Base-by-base conservation (phyloP, 2,329 filamentous ascomycete species). In the Plectosphaerella cucumerina region DNA sequence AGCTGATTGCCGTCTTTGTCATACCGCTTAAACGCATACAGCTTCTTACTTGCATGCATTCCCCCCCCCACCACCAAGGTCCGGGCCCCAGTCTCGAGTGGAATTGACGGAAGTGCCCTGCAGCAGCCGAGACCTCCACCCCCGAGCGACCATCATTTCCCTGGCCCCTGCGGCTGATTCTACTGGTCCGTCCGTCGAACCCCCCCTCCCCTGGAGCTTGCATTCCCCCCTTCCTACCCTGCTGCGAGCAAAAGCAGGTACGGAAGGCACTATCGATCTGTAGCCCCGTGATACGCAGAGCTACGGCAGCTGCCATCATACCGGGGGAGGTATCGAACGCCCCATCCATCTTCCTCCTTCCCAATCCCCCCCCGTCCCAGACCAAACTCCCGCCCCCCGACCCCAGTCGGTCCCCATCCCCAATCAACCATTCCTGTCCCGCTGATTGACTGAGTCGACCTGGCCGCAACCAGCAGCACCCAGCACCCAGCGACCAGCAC, bases 201-300 rank as follows among this genome's bases (percentile, higher is more conserved):
- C 39, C 39, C 50, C 55, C 54, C 54, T 44, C 35, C 54, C 55
- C 53, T 55, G 51, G 55, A 56, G 55, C 55, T 56, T 55, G 55
- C 55, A 56, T 56, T 56, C 52, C 54, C 53, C 51, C 47, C 47
- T 42, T 55, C 54, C 55, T 51, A 55, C 47, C 49, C 26, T 31
- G 26, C 6, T 31, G 26, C 26, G 26, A 31, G 26, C 26, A 31
- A 31, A 31, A 31, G 26, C 26, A 31, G 26, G 26, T 31, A 31
- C 26, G 26, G 26, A 31, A 8, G 12, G 12, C 26, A 31, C 26
- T 31, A 31, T 31, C 26, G 26, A 11, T 31, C 12, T 11, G 26
- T 54, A 47, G 47, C 49, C 49, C 47, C 50, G 47, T n/a, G 50
- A 53, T 51, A 55, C 26, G 26, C 26, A 11, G 12, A 31, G 26